Evolutionary conservation across 805 yeast genomes (phyloP), one percentile per base, ranked within the genome.

Genomic region (Blastobotrys mokoenaii): DNA sequence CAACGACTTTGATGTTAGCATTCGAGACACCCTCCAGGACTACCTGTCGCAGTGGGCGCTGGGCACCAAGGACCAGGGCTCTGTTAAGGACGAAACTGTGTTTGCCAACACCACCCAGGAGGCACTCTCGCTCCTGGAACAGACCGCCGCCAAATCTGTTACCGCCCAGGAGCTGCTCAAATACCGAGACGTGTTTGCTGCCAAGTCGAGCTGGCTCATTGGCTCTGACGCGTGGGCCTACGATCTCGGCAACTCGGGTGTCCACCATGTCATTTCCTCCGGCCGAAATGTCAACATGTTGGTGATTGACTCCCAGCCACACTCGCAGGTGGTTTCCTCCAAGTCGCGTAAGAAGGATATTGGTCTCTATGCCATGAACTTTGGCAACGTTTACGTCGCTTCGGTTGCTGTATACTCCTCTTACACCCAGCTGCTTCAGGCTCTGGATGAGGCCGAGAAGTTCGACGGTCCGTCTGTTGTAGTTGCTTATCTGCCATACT

Each of bases 171-270:
- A 70, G 12, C 59, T 87, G 22, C 64, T 82, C 44, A 62, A 67
- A 2, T 61, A 70, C 37, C 64, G 70, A 46, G 71, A 73, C 6
- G 67, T 63, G 46, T 76, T 84, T 53, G 52, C 57, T 25, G 61
- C 71, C 45, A 69, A 70, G 42, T 70, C 83, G 10, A 70, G 76
- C 44, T 90, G 97, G 97, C 71, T 90, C 48, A 71, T 90, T 46
- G 96, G 97, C 29, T 87, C 96, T 15, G 97, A 90, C 63, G 79
- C 93, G 29, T 90, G 97, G 97, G 76, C 96, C 16, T 88, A 82
- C 61, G 97, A 90, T 67, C 69, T 86, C 55, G 97, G 97, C 37
- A 71, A 84, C 50, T 83, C 96, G 4, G 96, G 97, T 61, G 81
- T 90, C 43, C 97, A 90, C 63, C 82, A 82, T 55, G 81, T 87